Conservation (phyloP, 169 alveolate genomes). For the Perkinsus marinus region DNA sequence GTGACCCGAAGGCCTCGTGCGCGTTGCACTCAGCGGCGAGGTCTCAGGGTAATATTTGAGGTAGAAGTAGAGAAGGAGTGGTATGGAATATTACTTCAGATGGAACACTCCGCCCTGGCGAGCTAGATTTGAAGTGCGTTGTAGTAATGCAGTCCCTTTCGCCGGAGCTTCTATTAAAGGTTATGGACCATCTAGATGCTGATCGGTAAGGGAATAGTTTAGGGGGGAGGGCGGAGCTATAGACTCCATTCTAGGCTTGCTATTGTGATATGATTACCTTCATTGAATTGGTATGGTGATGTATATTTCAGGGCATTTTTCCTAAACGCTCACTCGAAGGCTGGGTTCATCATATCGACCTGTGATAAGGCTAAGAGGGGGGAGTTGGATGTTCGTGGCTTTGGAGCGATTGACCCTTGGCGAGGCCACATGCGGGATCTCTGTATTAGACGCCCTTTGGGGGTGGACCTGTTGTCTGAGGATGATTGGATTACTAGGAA, state of each 20-base stretch:
- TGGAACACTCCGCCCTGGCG: background rate
- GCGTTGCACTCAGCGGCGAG: background rate
- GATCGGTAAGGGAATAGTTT: background rate
- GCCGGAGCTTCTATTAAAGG: background rate
- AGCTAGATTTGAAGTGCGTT: background rate
- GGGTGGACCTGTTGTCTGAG: background rate
- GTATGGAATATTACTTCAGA: background rate
- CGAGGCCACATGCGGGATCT: background rate
- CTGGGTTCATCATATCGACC: constrained; percentile 1
- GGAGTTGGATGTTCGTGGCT: constrained; percentile 6
- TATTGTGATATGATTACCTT: too few species aligned
- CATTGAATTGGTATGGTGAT: too few species aligned
- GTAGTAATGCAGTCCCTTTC: background rate
- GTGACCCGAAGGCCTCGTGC: background rate
- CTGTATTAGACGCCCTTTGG: background rate
- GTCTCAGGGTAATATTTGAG: background rate
- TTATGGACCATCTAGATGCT: background rate
- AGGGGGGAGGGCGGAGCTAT: too few species aligned
- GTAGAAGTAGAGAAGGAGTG: background rate
- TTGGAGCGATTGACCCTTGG: constrained; percentile 10
- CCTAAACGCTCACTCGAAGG: background rate
- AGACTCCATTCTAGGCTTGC: too few species aligned
- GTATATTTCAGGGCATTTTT: background rate
- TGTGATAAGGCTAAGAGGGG: constrained; percentile 5
- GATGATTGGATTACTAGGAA: background rate